phyloP scores from a whole-genome alignment of 2,329 filamentous ascomycete genomes.

The Bipolaris cookei region DNA sequence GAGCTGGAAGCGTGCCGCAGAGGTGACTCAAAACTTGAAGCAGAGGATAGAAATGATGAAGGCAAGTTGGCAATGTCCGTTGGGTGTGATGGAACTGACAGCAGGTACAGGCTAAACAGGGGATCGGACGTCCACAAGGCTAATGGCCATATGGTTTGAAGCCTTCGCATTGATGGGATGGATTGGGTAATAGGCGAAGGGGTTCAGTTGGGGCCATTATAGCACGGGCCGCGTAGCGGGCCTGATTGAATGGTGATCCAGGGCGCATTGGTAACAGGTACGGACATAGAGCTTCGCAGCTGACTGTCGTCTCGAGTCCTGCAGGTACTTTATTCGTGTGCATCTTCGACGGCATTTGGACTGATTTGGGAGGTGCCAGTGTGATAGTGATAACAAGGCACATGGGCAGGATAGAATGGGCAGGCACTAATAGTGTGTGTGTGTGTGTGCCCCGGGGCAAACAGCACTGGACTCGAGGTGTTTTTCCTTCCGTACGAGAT shows the following conservation, averaged over 20 bases:
- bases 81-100: constrained; percentile 19
- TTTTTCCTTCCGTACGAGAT: constrained; percentile 22
- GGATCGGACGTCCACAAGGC: constrained; percentile 41
- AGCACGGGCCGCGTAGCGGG: constrained; percentile 6
- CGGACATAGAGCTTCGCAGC: constrained; percentile 7
- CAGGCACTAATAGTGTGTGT: constrained; percentile 3
- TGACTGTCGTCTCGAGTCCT: constrained; percentile 1
- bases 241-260: constrained; percentile 4
- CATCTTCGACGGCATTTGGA: constrained; percentile 21
- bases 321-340: constrained; percentile 19
- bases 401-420: constrained; percentile 7
- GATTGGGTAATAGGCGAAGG: not conserved
- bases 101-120: constrained; percentile 47
- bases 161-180: not conserved
- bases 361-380: constrained; percentile 5
- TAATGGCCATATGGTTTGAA: not conserved
- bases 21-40: constrained; percentile 97
- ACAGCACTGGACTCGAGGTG: constrained; percentile 1
- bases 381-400: constrained; percentile 18
- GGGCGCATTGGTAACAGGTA: not conserved
- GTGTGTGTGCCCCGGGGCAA: not conserved
- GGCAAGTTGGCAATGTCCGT: constrained; percentile 51
- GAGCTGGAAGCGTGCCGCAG: constrained; percentile 95
- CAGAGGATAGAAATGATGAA: constrained; percentile 99
- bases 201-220: not conserved